Percentiles rank a stretch among this genome's conserved stretches.
Conservation (phyloP, 1,284 basidiomycete genomes). For the Moesziomyces sp. region DNA sequence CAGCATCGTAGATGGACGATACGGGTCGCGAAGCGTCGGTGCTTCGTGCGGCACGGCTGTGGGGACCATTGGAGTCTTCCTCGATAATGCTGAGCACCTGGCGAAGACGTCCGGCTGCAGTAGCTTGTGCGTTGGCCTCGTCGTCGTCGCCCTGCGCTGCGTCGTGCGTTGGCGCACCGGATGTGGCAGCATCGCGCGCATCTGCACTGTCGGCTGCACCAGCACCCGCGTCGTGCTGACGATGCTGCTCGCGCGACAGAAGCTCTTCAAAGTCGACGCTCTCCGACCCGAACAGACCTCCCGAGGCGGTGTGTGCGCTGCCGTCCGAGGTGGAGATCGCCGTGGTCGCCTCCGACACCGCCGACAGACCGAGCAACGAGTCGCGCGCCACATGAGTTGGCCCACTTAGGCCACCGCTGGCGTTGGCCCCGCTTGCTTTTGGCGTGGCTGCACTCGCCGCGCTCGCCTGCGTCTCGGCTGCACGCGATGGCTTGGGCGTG, state of each 20-base stretch:
- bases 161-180: neutral
- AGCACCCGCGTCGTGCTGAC: constrained; percentile 2
- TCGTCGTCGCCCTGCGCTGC: constrained; percentile 5
- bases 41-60: constrained; percentile 10
- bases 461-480: neutral
- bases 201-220: constrained; percentile 5
- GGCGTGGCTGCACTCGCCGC: constrained; percentile 12
- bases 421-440: constrained; percentile 14
- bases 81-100: constrained; percentile 54
- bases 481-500: constrained; percentile 21
- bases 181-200: neutral
- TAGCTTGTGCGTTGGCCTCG: neutral
- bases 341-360: constrained; percentile 38
- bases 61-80: constrained; percentile 29
- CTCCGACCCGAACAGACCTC: constrained; percentile 41
- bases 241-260: constrained; percentile 24
- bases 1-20: constrained; percentile 28
- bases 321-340: constrained; percentile 23
- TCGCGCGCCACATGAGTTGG: constrained; percentile 25
- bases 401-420: constrained; percentile 3
- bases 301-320: constrained; percentile 20
- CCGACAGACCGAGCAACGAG: constrained; percentile 40
- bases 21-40: constrained; percentile 20
- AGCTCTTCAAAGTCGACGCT: constrained; percentile 48
- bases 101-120: constrained; percentile 30